These are phyloP conservation scores for Magnusiomyces ingens DNA, from an alignment of 1,139 yeast species.

Conservation along the genomic window DNA sequence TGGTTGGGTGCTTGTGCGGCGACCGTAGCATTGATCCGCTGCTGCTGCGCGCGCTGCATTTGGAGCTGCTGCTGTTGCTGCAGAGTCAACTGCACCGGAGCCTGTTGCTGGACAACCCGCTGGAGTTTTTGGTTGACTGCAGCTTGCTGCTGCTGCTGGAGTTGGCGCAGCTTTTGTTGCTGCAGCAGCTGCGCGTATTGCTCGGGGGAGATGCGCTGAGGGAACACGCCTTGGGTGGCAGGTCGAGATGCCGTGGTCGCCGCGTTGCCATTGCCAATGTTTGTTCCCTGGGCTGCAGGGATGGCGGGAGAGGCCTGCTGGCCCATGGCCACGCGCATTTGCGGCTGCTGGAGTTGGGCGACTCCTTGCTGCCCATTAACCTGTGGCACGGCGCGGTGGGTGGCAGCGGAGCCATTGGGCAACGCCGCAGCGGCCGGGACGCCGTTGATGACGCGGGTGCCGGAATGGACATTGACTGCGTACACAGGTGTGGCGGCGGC, in stretches of 20 bases:
- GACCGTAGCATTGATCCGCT: conserved; percentile 8
- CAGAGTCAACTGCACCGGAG: conserved; percentile 19
- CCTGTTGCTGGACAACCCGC: conserved; percentile 21
- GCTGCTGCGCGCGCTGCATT: conserved; percentile 11
- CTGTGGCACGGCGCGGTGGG: not conserved
- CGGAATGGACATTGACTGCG: not conserved
- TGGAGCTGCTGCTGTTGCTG: conserved; percentile 20
- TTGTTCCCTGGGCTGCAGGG: not conserved
- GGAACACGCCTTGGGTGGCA: not conserved
- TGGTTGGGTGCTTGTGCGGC: conserved; percentile 1
- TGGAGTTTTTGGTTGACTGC: conserved; percentile 6
- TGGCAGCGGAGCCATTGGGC: conserved; percentile 4
- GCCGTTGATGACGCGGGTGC: not conserved
- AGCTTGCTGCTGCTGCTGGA: conserved; percentile 18
- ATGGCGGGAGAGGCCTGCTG: conserved; percentile 2
- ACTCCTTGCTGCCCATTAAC: no score
- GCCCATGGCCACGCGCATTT: not conserved
- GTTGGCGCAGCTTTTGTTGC: conserved; percentile 13
- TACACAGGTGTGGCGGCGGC: not conserved
- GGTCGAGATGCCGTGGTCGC: not conserved
- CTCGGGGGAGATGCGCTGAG: not conserved
- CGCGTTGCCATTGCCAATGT: not conserved
- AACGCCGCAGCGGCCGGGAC: conserved; percentile 8
- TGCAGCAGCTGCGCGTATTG: conserved; percentile 7
- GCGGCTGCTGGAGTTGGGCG: conserved; percentile 12